A percentile compares a stretch with the other conserved stretches of the same genome.
These are phyloP conservation scores for Conoideocrella luteorostrata DNA, from an alignment of 2,329 filamentous ascomycete genomes.

Conservation along the genomic window DNA sequence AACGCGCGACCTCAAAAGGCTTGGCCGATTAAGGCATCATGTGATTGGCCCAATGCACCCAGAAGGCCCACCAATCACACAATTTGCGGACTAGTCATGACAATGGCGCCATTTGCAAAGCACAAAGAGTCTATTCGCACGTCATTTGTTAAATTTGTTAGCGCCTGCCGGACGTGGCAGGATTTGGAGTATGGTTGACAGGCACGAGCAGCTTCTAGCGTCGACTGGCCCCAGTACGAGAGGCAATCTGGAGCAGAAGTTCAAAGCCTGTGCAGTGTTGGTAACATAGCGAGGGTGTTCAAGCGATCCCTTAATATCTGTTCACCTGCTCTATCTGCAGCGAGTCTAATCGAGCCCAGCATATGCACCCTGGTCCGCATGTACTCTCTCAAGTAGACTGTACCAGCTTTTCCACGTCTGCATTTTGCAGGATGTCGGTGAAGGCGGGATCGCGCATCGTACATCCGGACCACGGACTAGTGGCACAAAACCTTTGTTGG, in stretches of 20 bases:
- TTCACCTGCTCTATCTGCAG: no score
- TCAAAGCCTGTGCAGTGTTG: no score
- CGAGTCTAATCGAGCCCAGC: no score
- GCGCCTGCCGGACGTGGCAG: no score
- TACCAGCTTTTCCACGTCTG: neutral
- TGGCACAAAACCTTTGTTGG: neutral
- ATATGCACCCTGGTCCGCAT: no score
- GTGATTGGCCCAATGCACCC: neutral
- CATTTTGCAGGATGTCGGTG: neutral
- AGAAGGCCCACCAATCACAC: neutral
- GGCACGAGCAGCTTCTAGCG: neutral
- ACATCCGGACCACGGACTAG: neutral
- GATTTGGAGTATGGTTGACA: no score
- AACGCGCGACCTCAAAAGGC: no score
- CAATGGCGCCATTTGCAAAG: slow-evolving; percentile 7
- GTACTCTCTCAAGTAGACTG: no score
- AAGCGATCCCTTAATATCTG: no score
- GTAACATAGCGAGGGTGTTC: no score
- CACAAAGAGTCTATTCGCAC: slow-evolving; percentile 4
- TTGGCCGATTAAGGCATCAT: neutral
- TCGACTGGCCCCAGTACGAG: neutral
- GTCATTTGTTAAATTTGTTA: slow-evolving; percentile 4
- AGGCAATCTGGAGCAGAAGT: no score
- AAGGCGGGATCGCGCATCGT: neutral
- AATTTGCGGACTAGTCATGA: neutral